A percentile compares a stretch with the other conserved stretches of the same genome.
Conservation (phyloP, 2,329 filamentous ascomycete species). For the Fusarium sp. region DNA sequence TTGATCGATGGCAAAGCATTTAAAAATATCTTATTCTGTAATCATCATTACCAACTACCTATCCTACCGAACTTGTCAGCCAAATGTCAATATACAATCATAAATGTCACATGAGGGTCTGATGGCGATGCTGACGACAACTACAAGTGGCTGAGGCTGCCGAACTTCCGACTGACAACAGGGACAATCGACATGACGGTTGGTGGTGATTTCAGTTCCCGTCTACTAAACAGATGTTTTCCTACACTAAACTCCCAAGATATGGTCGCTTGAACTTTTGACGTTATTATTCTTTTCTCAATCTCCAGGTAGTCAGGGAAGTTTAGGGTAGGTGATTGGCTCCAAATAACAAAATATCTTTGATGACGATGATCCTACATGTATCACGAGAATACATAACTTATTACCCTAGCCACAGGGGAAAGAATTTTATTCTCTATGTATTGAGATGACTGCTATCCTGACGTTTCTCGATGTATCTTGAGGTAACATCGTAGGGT, state of each 20-base stretch:
- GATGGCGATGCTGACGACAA: slow-evolving; percentile 32
- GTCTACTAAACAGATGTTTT: not conserved
- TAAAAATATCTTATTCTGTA: not conserved
- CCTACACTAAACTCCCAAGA: not conserved
- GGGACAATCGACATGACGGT: not conserved
- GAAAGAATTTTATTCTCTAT: not conserved
- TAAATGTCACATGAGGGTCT: not conserved
- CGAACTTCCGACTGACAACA: slow-evolving; percentile 27
- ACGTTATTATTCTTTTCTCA: not conserved
- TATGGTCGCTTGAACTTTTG: not conserved
- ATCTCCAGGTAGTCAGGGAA: not conserved
- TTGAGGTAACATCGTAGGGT: not conserved
- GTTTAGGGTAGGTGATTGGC: not conserved
- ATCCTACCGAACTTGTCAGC: not conserved
- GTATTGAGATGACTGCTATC: too few relatives aligned
- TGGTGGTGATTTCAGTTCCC: not conserved
- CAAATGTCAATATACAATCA: not conserved
- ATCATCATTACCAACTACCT: not conserved
- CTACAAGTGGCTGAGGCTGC: slow-evolving; percentile 26
- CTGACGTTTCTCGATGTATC: not conserved
- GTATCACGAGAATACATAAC: not conserved
- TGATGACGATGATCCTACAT: not conserved
- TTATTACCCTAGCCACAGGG: too few relatives aligned
- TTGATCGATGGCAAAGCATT: not conserved
- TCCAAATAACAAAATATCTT: not conserved